A percentile compares a stretch with the other conserved stretches of the same genome.
Conservation (phyloP, 2,329 filamentous ascomycete species). For the Diplodia sapinea region DNA sequence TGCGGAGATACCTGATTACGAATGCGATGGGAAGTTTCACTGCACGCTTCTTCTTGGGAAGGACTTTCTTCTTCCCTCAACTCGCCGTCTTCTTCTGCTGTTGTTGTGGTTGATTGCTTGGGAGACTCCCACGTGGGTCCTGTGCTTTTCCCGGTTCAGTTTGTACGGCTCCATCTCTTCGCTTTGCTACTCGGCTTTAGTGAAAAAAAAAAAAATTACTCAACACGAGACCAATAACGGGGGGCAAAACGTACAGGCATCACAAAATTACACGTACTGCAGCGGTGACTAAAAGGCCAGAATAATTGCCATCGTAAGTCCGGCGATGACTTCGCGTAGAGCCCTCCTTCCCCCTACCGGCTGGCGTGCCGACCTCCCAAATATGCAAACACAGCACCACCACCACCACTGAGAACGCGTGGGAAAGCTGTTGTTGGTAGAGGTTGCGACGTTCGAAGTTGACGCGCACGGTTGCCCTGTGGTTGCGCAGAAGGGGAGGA, state of each 20-base stretch:
- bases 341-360: too few species aligned
- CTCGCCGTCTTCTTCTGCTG: not conserved
- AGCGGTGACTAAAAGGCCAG: too few species aligned
- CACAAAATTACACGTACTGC: too few species aligned
- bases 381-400: not conserved
- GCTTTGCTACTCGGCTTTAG: too few species aligned
- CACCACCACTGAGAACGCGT: not conserved
- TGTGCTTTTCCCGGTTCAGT: not conserved
- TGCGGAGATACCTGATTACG: not conserved
- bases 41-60: too few species aligned
- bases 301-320: too few species aligned
- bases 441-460: conserved; percentile 24
- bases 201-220: too few species aligned
- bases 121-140: not conserved
- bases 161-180: not conserved
- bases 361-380: too few species aligned
- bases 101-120: not conserved
- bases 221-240: too few species aligned
- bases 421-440: not conserved
- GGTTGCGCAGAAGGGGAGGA: not conserved
- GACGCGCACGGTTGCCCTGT: not conserved
- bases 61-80: not conserved
- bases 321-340: too few species aligned
- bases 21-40: not conserved
- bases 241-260: too few species aligned